These are phyloP conservation scores for Bretschneidera sinensis DNA, from an alignment of 345 rosid species.

Conservation along the genomic window DNA sequence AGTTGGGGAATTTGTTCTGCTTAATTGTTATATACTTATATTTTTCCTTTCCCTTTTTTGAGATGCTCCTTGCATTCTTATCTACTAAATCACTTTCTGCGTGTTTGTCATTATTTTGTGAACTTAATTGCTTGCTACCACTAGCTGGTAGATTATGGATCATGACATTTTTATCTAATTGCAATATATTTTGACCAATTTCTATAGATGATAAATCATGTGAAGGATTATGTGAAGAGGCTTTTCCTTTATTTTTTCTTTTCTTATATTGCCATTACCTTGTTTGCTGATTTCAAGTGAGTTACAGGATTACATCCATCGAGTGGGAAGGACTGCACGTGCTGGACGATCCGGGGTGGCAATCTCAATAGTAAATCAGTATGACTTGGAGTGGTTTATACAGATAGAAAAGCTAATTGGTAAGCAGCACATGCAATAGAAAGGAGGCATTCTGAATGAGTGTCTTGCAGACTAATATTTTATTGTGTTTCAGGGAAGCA, in stretches of 20 bases:
- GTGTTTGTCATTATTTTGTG: not conserved
- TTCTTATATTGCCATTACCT: not conserved
- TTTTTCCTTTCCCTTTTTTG: not conserved
- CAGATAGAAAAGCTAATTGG: constrained; percentile 90
- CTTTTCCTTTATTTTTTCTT: too few species aligned
- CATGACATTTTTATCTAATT: not conserved
- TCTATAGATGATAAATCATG: not conserved
- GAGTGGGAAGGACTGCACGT: constrained; percentile 91
- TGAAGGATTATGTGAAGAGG: not conserved
- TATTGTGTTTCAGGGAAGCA: constrained; percentile 55
- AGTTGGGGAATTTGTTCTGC: not conserved
- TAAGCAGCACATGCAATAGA: constrained; percentile 20
- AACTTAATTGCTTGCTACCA: not conserved
- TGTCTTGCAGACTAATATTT: constrained; percentile 1
- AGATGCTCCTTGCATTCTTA: not conserved
- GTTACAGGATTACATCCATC: constrained; percentile 80
- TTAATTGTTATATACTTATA: too few species aligned
- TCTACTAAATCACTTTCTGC: not conserved
- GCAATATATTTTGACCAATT: not conserved
- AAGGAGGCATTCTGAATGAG: not conserved
- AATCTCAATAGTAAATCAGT: constrained; percentile 83
- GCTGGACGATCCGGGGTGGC: constrained; percentile 98
- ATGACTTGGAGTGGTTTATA: constrained; percentile 86
- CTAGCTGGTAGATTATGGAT: not conserved
- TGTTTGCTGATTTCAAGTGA: constrained; percentile 11